phyloP scores from a whole-genome alignment of 2,329 filamentous ascomycete genomes.

The Aspergillus sp. region DNA sequence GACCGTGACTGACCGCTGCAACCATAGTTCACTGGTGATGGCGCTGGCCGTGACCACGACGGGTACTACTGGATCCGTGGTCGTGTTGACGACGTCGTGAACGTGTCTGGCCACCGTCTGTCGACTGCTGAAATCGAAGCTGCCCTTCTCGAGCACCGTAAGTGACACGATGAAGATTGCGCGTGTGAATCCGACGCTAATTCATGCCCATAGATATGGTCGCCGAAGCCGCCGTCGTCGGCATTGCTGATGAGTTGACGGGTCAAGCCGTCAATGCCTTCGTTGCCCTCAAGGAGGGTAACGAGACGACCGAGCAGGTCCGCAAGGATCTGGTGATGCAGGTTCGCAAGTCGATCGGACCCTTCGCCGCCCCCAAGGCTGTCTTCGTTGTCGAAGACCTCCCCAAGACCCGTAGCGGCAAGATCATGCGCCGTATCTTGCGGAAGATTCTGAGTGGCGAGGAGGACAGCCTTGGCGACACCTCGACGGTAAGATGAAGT shows the following conservation, averaged over 20 bases:
- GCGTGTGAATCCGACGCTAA: slow-evolving; percentile 14
- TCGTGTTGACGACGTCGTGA: slow-evolving; percentile 97
- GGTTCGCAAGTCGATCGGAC: slow-evolving; percentile 94
- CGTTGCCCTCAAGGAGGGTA: slow-evolving; percentile 83
- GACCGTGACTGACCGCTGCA: slow-evolving; percentile 9
- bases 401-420: slow-evolving; percentile 94
- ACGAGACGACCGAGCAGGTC: slow-evolving; percentile 71
- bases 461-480: slow-evolving; percentile 95
- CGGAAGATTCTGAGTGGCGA: slow-evolving; percentile 96
- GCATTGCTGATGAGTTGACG: slow-evolving; percentile 87
- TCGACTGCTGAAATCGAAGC: slow-evolving; percentile 98
- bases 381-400: slow-evolving; percentile 89
- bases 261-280: slow-evolving; percentile 98
- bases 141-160: slow-evolving; percentile 85
- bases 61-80: slow-evolving; percentile 99
- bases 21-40: slow-evolving; percentile 61
- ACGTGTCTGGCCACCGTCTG: slow-evolving; percentile 92
- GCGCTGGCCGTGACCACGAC: slow-evolving; percentile 92
- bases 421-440: slow-evolving; percentile 98
- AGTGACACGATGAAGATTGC: slow-evolving; percentile 17
- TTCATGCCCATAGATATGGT: slow-evolving; percentile 47
- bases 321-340: slow-evolving; percentile 93
- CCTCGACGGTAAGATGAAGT: slow-evolving; percentile 67
- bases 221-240: slow-evolving; percentile 92
- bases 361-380: slow-evolving; percentile 93